Evolutionary conservation across 768 basidiomycete genomes (phyloP).

Genomic region (Serendipita indica): DNA sequence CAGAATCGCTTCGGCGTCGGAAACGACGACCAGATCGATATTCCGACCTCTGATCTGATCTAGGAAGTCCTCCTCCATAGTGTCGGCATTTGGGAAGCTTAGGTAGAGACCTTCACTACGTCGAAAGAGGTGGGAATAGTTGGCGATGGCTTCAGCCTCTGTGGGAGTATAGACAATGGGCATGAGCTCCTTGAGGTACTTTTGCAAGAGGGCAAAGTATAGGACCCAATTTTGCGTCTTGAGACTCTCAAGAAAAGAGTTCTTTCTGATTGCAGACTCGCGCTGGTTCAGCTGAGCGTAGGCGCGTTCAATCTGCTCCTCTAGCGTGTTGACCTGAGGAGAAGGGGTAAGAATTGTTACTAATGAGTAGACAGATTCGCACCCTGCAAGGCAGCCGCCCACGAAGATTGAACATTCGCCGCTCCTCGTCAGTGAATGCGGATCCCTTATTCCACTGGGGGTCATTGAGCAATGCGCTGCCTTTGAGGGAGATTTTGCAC

Average conservation of each 20-base stretch:
- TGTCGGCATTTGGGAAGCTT: constrained; percentile 40
- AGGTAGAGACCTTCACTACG: constrained; percentile 66
- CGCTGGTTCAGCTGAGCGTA: constrained; percentile 40
- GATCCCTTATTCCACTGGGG: constrained; percentile 72
- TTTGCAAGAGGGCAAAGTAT: constrained; percentile 51
- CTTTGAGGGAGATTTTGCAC: constrained; percentile 35
- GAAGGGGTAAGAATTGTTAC: constrained; percentile 27
- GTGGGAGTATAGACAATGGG: constrained; percentile 75
- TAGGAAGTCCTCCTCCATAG: constrained; percentile 65
- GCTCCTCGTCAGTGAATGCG: constrained; percentile 53
- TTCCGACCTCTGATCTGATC: constrained; percentile 45
- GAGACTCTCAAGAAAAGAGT: constrained; percentile 54
- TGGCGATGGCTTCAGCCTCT: constrained; percentile 65
- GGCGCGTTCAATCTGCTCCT: constrained; percentile 62
- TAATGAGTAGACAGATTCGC: background rate
- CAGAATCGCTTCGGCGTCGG: constrained; percentile 74
- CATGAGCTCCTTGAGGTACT: constrained; percentile 47
- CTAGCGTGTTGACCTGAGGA: constrained; percentile 43
- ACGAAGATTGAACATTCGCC: constrained; percentile 44
- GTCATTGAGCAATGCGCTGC: constrained; percentile 44
- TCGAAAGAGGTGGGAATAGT: constrained; percentile 74
- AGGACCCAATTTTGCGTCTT: constrained; percentile 66
- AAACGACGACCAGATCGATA: constrained; percentile 68
- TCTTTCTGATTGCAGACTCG: constrained; percentile 39
- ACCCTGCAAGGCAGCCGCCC: constrained; percentile 24